phyloP scores from a whole-genome alignment of 805 yeast species.

The Starmerella asiatica region DNA sequence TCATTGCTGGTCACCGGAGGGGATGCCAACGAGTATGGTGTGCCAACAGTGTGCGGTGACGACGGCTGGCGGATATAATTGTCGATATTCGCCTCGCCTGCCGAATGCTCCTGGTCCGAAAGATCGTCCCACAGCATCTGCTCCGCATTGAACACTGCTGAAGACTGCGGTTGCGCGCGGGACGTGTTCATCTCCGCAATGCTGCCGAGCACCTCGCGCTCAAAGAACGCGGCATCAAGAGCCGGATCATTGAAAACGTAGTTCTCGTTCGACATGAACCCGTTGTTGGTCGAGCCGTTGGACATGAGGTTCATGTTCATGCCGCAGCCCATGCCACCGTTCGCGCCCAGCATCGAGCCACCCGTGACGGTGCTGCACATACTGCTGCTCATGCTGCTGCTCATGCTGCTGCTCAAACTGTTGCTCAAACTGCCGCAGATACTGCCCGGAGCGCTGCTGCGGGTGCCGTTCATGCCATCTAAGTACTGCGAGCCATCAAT shows the following conservation, averaged over 20 bases:
- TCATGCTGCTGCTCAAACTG: too few relatives aligned
- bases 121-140: neutral
- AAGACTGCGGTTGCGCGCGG: neutral
- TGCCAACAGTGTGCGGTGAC: neutral
- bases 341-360: too few relatives aligned
- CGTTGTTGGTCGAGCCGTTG: too few relatives aligned
- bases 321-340: too few relatives aligned
- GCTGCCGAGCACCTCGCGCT: neutral
- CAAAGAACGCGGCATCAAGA: neutral
- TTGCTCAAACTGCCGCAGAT: too few relatives aligned
- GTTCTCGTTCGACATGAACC: too few relatives aligned
- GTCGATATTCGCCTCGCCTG: neutral
- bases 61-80: constrained; percentile 1
- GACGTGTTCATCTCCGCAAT: constrained; percentile 2
- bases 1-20: neutral
- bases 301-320: too few relatives aligned
- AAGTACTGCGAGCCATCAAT: too few relatives aligned
- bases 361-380: too few relatives aligned
- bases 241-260: neutral
- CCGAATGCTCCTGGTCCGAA: neutral
- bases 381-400: too few relatives aligned
- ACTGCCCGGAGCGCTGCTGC: too few relatives aligned
- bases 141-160: too few relatives aligned
- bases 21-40: neutral
- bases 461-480: neutral